Evolutionary conservation across 2,329 filamentous ascomycete species (phyloP), one percentile per base, ranked within the genome.

Genomic region (Exophiala sideris): DNA sequence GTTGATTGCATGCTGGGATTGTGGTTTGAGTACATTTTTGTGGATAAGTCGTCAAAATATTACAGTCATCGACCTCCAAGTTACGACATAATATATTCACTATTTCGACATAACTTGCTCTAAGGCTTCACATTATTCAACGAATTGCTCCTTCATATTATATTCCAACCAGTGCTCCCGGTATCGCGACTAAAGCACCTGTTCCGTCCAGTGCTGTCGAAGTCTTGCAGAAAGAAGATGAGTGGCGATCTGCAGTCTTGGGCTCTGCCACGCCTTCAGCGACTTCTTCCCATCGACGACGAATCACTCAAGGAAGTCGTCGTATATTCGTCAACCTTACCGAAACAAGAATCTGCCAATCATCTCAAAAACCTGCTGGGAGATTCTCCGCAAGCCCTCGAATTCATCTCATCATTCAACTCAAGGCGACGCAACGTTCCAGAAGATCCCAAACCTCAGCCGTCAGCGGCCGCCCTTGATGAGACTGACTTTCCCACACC

Each of bases 321-420:
- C 61, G 84, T 89, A 45, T 96, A 96, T 69, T 85, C 89, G 2
- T 77, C 83, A 34, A 87, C 85, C 0, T 79, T 97, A 7, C 84
- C 90, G 16, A 91, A 87, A 66, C 74, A 84, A 48, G 88, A 87
- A 60, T 88, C 89, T 11, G 90, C 84, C 47, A 85, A 91, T 39
- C 90, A 97, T 70, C 86, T 99, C 57, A 87, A 85, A 69, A 90
- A 94, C 66, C 77, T 99, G 49, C 81, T 99, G 0, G 94, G 92
- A 46, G 90, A 95, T 69, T 91, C 88, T 5, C 83, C 91, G 1
- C 84, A 87, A 63, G 80, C 83, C 1, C 70, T 88, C 48, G 85
- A 88, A 62, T 89, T 89, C 66, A 88, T 89, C 56, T 78, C 84
- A 18, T 81, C 80, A 9, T 89, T 88, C 72, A 97, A 96, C 68